Conservation (phyloP, 768 basidiomycete genomes). For the Lactifluus pinguis region DNA sequence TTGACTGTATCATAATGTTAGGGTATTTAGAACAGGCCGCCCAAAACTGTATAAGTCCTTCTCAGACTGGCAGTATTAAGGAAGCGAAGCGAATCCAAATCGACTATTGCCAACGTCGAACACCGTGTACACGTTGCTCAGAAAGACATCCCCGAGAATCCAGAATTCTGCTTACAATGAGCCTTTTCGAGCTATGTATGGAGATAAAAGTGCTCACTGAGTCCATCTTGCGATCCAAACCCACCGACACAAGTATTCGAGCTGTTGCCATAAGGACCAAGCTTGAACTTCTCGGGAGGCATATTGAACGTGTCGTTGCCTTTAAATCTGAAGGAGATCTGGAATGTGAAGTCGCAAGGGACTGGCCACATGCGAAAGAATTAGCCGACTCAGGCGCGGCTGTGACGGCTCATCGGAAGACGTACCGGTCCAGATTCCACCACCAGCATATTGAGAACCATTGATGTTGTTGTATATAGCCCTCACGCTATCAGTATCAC, state of each 20-base stretch:
- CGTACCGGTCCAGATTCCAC: not conserved
- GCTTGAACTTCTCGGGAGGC: not conserved
- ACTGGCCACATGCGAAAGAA: too few species aligned
- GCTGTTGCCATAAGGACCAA: not conserved
- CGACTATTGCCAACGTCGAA: not conserved
- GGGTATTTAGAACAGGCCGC: not conserved
- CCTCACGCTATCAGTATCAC: not conserved
- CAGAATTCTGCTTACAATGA: not conserved
- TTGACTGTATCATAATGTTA: not conserved
- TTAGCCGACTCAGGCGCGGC: not conserved
- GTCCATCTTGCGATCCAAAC: not conserved
- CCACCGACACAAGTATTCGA: not conserved
- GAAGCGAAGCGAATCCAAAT: not conserved
- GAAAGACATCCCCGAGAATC: not conserved
- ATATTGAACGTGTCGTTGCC: not conserved
- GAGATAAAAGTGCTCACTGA: not conserved
- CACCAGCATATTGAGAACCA: not conserved
- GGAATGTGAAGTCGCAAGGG: not conserved
- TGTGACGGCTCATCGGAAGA: not conserved
- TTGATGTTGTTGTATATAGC: not conserved
- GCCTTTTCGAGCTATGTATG: not conserved
- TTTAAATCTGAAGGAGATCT: not conserved
- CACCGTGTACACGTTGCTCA: not conserved
- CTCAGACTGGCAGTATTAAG: too few species aligned
- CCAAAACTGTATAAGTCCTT: too few species aligned